Conservation (phyloP, 164 flowering plant genomes). For the Macadamia tetraphylla region DNA sequence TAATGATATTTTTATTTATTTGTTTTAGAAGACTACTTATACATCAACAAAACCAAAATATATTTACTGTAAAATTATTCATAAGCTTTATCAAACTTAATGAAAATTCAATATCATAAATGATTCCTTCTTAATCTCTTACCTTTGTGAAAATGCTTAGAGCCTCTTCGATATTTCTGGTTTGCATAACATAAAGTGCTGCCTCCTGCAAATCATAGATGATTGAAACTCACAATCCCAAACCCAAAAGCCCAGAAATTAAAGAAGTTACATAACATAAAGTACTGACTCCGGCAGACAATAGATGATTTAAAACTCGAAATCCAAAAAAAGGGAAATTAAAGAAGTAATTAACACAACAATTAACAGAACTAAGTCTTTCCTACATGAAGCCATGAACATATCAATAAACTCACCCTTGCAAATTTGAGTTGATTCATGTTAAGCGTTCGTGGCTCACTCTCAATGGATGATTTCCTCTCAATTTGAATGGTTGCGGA, state of each 20-base stretch:
- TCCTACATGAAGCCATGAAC: background rate
- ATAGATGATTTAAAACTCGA: background rate
- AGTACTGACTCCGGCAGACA: too few relatives aligned
- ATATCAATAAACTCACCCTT: conserved; percentile 28
- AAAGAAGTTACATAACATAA: too few relatives aligned
- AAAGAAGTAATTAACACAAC: too few relatives aligned
- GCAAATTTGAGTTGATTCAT: conserved; percentile 35
- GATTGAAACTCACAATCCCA: too few relatives aligned
- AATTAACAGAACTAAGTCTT: background rate
- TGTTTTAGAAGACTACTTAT: too few relatives aligned
- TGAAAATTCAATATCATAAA: background rate
- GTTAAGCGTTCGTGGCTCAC: conserved; percentile 47
- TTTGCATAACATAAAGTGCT: conserved; percentile 36
- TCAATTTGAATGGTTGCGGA: conserved; percentile 12
- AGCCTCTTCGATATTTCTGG: conserved; percentile 45
- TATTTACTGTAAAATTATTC: background rate
- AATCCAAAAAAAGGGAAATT: background rate
- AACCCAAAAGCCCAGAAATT: too few relatives aligned
- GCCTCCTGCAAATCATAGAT: conserved; percentile 30
- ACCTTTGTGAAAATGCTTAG: conserved; percentile 43
- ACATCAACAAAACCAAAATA: too few relatives aligned
- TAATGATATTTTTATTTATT: too few relatives aligned
- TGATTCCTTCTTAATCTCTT: background rate
- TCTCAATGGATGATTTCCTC: conserved; percentile 45
- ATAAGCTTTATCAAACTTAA: background rate